A percentile compares a stretch with the other conserved stretches of the same genome.
Evolutionary conservation across 768 basidiomycete species (phyloP).

Genomic region (Kwoniella newhampshirensis): DNA sequence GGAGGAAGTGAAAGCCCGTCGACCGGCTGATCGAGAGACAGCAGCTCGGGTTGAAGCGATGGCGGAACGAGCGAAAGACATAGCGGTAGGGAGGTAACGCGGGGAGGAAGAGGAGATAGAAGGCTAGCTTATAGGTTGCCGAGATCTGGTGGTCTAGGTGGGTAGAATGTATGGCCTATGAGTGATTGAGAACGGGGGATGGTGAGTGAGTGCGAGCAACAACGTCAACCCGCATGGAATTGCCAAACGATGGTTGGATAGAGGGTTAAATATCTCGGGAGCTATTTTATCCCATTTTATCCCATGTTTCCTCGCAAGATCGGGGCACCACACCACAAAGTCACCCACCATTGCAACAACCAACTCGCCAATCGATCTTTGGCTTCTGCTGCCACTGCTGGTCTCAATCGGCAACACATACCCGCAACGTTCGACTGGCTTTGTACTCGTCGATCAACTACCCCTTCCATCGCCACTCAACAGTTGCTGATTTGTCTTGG

Average conservation of each 20-base stretch:
- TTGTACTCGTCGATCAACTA: no score
- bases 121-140: neutral
- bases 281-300: conserved; percentile 20
- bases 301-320: neutral
- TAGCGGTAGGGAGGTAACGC: no score
- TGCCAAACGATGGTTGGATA: conserved; percentile 4
- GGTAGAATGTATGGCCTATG: neutral
- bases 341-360: no score
- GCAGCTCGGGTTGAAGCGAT: conserved; percentile 20
- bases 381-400: neutral
- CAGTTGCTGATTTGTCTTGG: no score
- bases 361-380: neutral
- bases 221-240: no score
- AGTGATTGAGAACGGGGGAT: neutral
- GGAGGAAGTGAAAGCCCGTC: conserved; percentile 55
- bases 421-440: no score
- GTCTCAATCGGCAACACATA: no score
- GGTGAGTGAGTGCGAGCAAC: conserved; percentile 2
- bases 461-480: no score
- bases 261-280: neutral
- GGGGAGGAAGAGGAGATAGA: neutral
- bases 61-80: conserved; percentile 33
- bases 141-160: neutral
- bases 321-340: conserved; percentile 6
- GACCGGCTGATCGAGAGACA: conserved; percentile 11